These are phyloP conservation scores for Monilinia vaccinii-corymbosi DNA, from an alignment of 2,329 filamentous ascomycete genomes.

Conservation along the genomic window DNA sequence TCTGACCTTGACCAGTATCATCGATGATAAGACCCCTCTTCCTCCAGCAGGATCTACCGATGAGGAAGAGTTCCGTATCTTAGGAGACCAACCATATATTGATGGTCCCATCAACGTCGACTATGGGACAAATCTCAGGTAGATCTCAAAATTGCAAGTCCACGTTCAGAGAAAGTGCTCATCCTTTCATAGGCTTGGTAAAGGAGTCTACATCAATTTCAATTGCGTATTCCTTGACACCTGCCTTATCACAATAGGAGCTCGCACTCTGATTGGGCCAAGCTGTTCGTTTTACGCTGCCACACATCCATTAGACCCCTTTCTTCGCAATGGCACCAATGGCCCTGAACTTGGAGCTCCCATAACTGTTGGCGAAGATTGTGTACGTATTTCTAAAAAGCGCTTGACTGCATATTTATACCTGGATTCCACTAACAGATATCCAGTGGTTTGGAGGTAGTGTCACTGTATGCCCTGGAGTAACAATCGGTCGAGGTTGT, in stretches of 20 bases:
- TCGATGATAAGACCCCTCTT: conserved; percentile 51
- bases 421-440: background rate
- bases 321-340: conserved; percentile 60
- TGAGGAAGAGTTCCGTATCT: conserved; percentile 55
- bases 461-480: conserved; percentile 61
- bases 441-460: conserved; percentile 61
- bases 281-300: conserved; percentile 69
- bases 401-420: background rate
- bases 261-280: conserved; percentile 69
- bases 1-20: conserved; percentile 31
- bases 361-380: conserved; percentile 71
- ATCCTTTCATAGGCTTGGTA: conserved; percentile 42
- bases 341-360: conserved; percentile 69
- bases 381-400: conserved; percentile 29
- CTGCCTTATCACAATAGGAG: conserved; percentile 63
- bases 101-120: conserved; percentile 63
- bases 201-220: conserved; percentile 66
- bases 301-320: conserved; percentile 69
- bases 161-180: conserved; percentile 1
- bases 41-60: conserved; percentile 48
- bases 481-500: conserved; percentile 66
- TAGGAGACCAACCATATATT: conserved; percentile 59
- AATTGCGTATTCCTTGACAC: conserved; percentile 72
- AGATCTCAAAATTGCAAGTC: conserved; percentile 14
- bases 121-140: conserved; percentile 67